Evolutionary conservation across 2,329 filamentous ascomycete species (phyloP), one percentile per base, ranked within the genome.

Genomic region (Cladosporium phlei): DNA sequence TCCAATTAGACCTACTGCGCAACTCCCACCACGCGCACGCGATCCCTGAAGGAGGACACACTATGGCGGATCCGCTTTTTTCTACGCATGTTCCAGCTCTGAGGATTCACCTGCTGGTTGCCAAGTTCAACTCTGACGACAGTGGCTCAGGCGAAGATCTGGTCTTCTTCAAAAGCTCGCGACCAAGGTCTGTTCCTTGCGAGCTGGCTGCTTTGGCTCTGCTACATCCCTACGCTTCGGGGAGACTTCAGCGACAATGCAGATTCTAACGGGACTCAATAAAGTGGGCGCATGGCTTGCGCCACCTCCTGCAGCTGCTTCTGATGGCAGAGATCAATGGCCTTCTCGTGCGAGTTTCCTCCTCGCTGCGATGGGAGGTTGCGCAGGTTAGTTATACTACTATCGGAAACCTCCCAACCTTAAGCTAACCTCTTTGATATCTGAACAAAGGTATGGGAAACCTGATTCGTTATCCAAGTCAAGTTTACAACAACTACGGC

Each of bases 401-500:
- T n/a, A n/a, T n/a, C n/a, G n/a, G n/a, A n/a, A n/a, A n/a, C n/a
- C n/a, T n/a, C n/a, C n/a, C n/a, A n/a, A n/a, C n/a, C n/a, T n/a
- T n/a, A n/a, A n/a, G n/a, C n/a, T n/a, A n/a, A n/a, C n/a, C n/a
- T n/a, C n/a, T n/a, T n/a, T n/a, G n/a, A n/a, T n/a, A n/a, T n/a
- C n/a, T n/a, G n/a, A n/a, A n/a, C n/a, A n/a, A n/a, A n/a, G n/a
- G 37, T 20, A 76, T 78, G 65, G 77, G 77, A 21, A 80, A 80
- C 55, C 66, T 80, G 19, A 66, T 80, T 16, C 69, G 77, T 21
- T 80, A 79, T 50, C 77, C 77, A 2, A 79, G 75, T 0, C 73
- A 77, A 29, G 70, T 79, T 2, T 80, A 77, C 69, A 80, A 79
- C 64, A 80, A 80, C 58, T 70, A 77, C 47, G 77, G 77, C 2